A percentile compares a stretch with the other conserved stretches of the same genome.
Conservation (phyloP, 345 rosid species). For the Eucalyptus virginea region DNA sequence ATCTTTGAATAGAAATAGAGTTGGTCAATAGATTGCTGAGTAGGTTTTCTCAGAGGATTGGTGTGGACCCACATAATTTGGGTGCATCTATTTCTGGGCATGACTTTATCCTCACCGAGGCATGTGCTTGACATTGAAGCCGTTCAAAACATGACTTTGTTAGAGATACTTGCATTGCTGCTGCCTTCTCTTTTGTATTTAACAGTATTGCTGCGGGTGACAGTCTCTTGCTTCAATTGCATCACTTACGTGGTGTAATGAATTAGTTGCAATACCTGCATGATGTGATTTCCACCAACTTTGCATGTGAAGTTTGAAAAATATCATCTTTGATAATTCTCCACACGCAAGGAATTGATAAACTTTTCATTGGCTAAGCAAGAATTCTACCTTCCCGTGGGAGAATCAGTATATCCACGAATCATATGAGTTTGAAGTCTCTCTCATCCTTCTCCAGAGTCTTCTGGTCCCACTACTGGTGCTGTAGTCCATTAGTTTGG, state of each 20-base stretch:
- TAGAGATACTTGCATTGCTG: background rate
- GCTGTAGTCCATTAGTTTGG: background rate
- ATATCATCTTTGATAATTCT: background rate
- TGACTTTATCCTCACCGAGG: background rate
- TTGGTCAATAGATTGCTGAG: background rate
- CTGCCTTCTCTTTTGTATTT: background rate
- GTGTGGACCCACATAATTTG: background rate
- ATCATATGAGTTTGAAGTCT: background rate
- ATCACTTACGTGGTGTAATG: background rate
- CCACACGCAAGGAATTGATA: background rate
- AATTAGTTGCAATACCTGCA: background rate
- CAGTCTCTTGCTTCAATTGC: background rate
- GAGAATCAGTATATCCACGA: background rate
- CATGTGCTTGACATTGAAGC: background rate
- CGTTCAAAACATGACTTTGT: background rate
- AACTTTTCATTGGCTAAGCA: background rate
- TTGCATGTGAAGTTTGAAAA: background rate
- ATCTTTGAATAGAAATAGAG: background rate
- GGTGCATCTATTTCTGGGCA: background rate
- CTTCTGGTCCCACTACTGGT: background rate
- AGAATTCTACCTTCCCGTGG: background rate
- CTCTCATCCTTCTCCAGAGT: background rate
- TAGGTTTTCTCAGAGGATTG: background rate
- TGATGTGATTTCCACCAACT: background rate
- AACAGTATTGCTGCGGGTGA: background rate